These are phyloP conservation scores for Trichoderma simmonsii DNA, from an alignment of 2,329 filamentous ascomycete genomes.

Conservation along the genomic window DNA sequence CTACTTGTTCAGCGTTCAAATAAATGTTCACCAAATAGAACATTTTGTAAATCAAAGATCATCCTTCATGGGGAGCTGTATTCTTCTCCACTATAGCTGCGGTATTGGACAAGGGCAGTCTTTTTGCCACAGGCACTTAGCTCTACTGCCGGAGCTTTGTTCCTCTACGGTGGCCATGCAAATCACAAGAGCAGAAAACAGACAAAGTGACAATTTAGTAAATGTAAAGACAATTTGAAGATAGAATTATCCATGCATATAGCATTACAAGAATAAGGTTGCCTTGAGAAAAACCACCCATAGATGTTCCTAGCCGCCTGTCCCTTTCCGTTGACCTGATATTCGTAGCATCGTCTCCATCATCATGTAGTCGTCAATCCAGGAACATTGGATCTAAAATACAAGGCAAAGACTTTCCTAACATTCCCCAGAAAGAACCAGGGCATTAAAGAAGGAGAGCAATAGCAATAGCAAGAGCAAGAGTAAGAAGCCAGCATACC, in stretches of 20 bases:
- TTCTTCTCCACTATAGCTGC: not conserved
- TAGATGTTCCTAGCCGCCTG: not conserved
- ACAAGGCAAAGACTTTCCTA: not conserved
- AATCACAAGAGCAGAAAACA: not conserved
- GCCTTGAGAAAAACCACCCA: not conserved
- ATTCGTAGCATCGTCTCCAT: not conserved
- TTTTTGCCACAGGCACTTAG: not conserved
- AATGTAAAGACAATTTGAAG: not conserved
- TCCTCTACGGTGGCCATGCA: not conserved
- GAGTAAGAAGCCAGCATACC: not conserved
- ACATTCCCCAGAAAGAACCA: not conserved
- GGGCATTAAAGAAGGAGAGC: not conserved
- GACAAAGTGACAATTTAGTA: not conserved
- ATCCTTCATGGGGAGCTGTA: not conserved
- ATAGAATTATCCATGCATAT: not conserved
- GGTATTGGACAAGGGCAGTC: not conserved
- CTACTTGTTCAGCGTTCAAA: not conserved
- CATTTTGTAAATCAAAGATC: slow-evolving; percentile 11
- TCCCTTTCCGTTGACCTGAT: not conserved
- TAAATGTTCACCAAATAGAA: not conserved
- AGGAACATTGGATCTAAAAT: not conserved
- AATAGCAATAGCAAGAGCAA: not conserved
- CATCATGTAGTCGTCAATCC: not conserved
- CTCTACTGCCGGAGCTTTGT: too few species aligned
- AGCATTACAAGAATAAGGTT: not conserved